Conservation (phyloP, 2,329 filamentous ascomycete genomes). For the Dendrostoma leiphaemia region DNA sequence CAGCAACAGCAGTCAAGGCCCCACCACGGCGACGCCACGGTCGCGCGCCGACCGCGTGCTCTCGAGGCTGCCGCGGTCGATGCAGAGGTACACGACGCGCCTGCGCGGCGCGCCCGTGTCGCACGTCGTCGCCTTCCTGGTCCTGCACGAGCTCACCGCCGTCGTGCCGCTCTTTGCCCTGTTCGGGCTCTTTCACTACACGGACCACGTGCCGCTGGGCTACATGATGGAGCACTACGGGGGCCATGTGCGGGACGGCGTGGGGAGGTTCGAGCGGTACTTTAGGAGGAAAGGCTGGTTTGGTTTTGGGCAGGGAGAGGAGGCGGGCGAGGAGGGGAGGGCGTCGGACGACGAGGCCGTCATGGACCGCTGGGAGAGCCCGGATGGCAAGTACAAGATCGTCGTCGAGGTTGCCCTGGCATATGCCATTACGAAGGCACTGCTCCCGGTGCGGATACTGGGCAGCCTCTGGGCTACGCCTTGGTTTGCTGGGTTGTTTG, state of each 20-base stretch:
- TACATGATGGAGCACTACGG: conserved; percentile 51
- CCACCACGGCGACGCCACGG: neutral
- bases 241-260: conserved; percentile 55
- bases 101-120: conserved; percentile 76
- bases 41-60: conserved; percentile 46
- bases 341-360: conserved; percentile 27
- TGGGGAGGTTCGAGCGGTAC: conserved; percentile 74
- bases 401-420: conserved; percentile 76
- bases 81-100: conserved; percentile 67
- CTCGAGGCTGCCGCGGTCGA: conserved; percentile 58
- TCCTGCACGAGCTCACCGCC: conserved; percentile 91
- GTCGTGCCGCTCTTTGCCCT: conserved; percentile 75
- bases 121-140: conserved; percentile 80
- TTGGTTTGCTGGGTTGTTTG: conserved; percentile 75
- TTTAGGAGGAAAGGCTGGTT: conserved; percentile 82
- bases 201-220: conserved; percentile 64
- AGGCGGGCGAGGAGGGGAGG: conserved; percentile 27
- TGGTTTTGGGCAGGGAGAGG: conserved; percentile 44
- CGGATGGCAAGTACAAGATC: conserved; percentile 52
- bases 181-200: conserved; percentile 76
- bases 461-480: conserved; percentile 86
- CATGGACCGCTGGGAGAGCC: conserved; percentile 34
- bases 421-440: conserved; percentile 83
- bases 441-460: conserved; percentile 75
- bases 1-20: neutral